Evolutionary conservation across 371 early-diverging fungal genomes (phyloP).

Genomic region (Apophysomyces trapeziformis): DNA sequence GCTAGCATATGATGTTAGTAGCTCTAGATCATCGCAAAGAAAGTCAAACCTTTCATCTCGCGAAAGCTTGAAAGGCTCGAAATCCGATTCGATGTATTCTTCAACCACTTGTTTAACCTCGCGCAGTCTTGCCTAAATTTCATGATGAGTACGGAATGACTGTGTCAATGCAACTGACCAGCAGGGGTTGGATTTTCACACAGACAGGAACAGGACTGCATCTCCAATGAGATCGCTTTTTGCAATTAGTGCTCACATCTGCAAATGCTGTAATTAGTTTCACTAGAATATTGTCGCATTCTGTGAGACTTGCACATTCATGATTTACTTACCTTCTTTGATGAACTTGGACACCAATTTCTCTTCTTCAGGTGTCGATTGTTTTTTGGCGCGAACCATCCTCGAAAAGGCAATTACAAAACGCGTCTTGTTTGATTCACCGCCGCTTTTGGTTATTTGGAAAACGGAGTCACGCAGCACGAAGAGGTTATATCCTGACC

Average conservation of each 20-base stretch:
- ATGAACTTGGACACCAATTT: constrained; percentile 44
- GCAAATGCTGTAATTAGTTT: neutral
- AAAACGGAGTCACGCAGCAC: too few species aligned
- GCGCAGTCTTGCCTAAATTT: constrained; percentile 26
- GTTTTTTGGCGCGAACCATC: constrained; percentile 34
- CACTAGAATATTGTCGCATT: neutral
- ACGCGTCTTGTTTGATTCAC: neutral
- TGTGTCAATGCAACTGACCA: constrained; percentile 20
- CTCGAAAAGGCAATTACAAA: constrained; percentile 13
- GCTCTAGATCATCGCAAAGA: neutral
- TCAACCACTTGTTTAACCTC: constrained; percentile 19
- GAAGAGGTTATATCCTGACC: too few species aligned
- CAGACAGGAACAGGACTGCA: constrained; percentile 24
- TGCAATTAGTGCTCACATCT: constrained; percentile 10
- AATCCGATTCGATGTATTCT: constrained; percentile 19
- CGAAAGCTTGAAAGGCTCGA: constrained; percentile 27
- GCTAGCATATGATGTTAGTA: constrained; percentile 40
- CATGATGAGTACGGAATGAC: neutral
- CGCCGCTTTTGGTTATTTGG: neutral
- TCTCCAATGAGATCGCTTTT: constrained; percentile 20
- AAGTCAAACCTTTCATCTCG: constrained; percentile 25
- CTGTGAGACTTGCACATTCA: too few species aligned
- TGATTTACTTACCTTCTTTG: constrained; percentile 39
- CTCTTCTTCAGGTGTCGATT: constrained; percentile 42
- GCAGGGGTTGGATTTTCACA: constrained; percentile 28